A percentile compares a stretch with the other conserved stretches of the same genome.
Conservation (phyloP, 2,329 filamentous ascomycete species). For the Penicillium corylophilum region DNA sequence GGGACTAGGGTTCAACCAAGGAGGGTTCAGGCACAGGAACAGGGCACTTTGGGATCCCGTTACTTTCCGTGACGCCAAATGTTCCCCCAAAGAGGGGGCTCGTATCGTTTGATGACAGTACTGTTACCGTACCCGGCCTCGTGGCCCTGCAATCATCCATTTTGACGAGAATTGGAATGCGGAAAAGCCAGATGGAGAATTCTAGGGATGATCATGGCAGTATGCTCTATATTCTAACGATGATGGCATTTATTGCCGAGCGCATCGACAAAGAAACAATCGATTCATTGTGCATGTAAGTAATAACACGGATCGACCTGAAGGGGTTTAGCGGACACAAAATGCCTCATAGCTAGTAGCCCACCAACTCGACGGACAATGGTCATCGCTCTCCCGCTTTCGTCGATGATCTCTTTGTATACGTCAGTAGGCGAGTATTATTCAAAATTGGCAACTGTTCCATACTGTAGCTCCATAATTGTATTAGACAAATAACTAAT, state of each 20-base stretch:
- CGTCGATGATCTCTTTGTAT: constrained; percentile 12
- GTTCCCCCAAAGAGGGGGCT: background rate
- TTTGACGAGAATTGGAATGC: background rate
- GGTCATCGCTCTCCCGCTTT: constrained; percentile 12
- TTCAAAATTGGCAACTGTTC: no score
- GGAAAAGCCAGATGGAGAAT: background rate
- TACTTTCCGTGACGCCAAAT: background rate
- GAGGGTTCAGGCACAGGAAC: constrained; percentile 16
- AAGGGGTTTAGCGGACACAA: constrained; percentile 19
- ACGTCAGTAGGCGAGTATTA: background rate
- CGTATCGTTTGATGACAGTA: constrained; percentile 10
- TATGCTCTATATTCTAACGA: background rate
- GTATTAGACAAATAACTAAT: no score
- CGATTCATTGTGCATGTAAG: background rate
- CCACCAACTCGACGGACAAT: constrained; percentile 16
- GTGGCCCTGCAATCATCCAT: constrained; percentile 1
- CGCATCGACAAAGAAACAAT: background rate
- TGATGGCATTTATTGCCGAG: background rate
- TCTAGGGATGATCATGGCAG: background rate
- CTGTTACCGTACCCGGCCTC: constrained; percentile 7
- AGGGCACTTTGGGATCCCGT: constrained; percentile 2
- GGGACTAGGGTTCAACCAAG: background rate
- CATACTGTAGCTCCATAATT: no score
- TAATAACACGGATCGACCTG: constrained; percentile 7
- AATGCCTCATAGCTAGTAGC: constrained; percentile 23